Evolutionary conservation across 768 basidiomycete genomes (phyloP).

Genomic region (Calocera viscosa): DNA sequence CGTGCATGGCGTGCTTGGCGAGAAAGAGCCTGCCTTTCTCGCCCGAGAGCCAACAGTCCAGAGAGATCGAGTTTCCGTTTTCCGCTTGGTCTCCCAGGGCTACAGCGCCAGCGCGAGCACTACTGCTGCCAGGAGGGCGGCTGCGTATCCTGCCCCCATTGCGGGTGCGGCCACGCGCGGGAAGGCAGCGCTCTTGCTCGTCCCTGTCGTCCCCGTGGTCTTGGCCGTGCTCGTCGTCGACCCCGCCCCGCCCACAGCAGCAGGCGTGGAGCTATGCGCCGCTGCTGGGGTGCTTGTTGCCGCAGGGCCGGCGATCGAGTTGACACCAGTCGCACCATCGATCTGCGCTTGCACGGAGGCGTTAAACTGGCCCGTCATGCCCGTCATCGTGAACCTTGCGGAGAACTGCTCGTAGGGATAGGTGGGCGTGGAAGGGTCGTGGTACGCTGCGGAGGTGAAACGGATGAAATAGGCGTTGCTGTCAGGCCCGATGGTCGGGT

Average conservation of each 20-base stretch:
- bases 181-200: constrained; percentile 7
- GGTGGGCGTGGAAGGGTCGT: constrained; percentile 23
- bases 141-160: constrained; percentile 10
- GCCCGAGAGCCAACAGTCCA: no score
- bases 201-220: not conserved
- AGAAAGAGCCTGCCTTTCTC: no score
- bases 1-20: no score
- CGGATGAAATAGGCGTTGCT: constrained; percentile 27
- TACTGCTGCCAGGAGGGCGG: constrained; percentile 10
- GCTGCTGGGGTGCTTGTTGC: not conserved
- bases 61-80: not conserved
- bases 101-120: constrained; percentile 13
- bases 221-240: not conserved
- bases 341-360: constrained; percentile 23
- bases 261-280: not conserved
- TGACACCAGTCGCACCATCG: constrained; percentile 14
- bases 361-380: constrained; percentile 28
- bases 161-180: constrained; percentile 15
- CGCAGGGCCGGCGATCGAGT: constrained; percentile 9
- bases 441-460: constrained; percentile 23
- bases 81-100: not conserved
- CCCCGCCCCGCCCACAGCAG: not conserved
- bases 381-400: constrained; percentile 25
- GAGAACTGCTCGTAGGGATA: constrained; percentile 28
- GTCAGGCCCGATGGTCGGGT: constrained; percentile 11